phyloP scores from a whole-genome alignment of 75 land plant genomes.

The Selaginella tamariscina region DNA sequence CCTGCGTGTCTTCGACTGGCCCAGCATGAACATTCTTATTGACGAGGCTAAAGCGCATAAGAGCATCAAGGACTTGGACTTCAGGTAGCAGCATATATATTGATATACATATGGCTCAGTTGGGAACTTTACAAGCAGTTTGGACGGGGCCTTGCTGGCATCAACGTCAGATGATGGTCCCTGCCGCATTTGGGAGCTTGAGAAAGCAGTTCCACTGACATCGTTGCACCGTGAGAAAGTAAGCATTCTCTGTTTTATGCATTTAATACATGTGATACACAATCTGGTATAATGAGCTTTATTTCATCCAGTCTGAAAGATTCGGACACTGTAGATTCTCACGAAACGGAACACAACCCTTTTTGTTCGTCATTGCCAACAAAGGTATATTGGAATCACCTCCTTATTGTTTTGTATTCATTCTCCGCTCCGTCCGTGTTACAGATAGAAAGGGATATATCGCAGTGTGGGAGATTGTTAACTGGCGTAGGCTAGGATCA shows the following conservation, averaged over 20 bases:
- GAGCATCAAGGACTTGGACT: constrained; percentile 64
- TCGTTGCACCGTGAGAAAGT: constrained; percentile 44
- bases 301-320: neutral
- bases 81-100: constrained; percentile 42
- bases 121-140: constrained; percentile 31
- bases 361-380: neutral
- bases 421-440: neutral
- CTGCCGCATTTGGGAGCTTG: constrained; percentile 78
- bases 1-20: constrained; percentile 86
- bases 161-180: constrained; percentile 80
- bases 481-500: constrained; percentile 72
- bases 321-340: neutral
- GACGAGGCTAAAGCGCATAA: constrained; percentile 79
- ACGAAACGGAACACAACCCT: neutral
- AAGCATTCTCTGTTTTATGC: too few relatives aligned
- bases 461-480: constrained; percentile 70
- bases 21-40: constrained; percentile 49
- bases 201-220: constrained; percentile 32
- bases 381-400: too few relatives aligned
- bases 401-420: neutral
- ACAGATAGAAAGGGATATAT: constrained; percentile 48
- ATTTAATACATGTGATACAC: too few relatives aligned
- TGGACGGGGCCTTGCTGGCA: constrained; percentile 73
- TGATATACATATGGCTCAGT: neutral
- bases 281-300: neutral